Evolutionary conservation across 2,329 filamentous ascomycete genomes (phyloP).

Genomic region (Clathrospora elynae): DNA sequence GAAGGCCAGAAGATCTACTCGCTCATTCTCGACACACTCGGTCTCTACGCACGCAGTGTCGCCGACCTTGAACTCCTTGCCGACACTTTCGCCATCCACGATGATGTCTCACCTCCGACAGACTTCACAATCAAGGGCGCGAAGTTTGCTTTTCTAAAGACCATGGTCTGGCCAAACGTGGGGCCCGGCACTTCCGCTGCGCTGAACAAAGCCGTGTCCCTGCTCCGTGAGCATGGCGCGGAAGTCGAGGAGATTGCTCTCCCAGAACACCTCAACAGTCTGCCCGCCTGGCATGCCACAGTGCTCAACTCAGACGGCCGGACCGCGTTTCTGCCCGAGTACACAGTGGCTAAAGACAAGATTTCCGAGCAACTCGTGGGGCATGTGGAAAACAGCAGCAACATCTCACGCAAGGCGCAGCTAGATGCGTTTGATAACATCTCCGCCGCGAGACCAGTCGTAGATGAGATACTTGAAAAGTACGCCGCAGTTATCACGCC

Average conservation of each 20-base stretch:
- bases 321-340: constrained; percentile 60
- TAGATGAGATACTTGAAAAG: constrained; percentile 58
- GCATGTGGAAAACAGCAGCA: constrained; percentile 58
- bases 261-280: constrained; percentile 41
- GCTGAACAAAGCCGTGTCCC: constrained; percentile 39
- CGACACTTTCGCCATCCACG: constrained; percentile 59
- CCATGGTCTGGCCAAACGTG: constrained; percentile 56
- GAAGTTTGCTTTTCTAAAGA: constrained; percentile 59
- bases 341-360: constrained; percentile 54
- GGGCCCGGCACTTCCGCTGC: constrained; percentile 46
- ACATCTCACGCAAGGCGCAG: constrained; percentile 54
- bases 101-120: constrained; percentile 51
- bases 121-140: constrained; percentile 52
- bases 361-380: constrained; percentile 54
- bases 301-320: constrained; percentile 60
- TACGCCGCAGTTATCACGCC: constrained; percentile 65
- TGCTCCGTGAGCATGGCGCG: constrained; percentile 56
- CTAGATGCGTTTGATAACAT: constrained; percentile 62
- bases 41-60: constrained; percentile 63
- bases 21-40: constrained; percentile 65
- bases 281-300: constrained; percentile 59
- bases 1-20: constrained; percentile 67
- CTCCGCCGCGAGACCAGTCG: constrained; percentile 58
- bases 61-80: constrained; percentile 64
- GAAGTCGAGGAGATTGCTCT: constrained; percentile 62